Evolutionary conservation across 2,329 filamentous ascomycete genomes (phyloP).

Genomic region (Epichloe scottii): DNA sequence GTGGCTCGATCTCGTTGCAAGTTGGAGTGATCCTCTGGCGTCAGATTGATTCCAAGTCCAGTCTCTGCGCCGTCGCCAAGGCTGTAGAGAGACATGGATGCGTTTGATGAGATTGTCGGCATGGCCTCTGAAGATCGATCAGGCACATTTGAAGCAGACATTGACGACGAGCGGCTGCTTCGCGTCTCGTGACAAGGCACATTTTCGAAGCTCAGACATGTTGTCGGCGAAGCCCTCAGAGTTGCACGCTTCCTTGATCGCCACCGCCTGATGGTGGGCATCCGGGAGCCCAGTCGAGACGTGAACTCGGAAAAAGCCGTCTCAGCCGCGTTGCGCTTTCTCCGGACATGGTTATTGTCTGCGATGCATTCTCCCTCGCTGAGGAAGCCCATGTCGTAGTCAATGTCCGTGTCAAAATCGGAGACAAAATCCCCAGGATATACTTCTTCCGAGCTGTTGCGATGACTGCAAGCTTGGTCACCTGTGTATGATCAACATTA

Average conservation of each 20-base stretch:
- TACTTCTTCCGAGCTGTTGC: slow-evolving; percentile 30
- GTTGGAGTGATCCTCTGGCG: slow-evolving; percentile 29
- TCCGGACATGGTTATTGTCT: slow-evolving; percentile 30
- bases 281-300: slow-evolving; percentile 51
- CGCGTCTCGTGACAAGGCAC: slow-evolving; percentile 58
- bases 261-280: slow-evolving; percentile 40
- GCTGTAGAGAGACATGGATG: slow-evolving; percentile 50
- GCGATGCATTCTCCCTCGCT: slow-evolving; percentile 47
- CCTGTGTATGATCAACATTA: slow-evolving; percentile 28
- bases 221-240: slow-evolving; percentile 48
- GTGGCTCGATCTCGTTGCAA: slow-evolving; percentile 46
- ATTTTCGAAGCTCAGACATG: slow-evolving; percentile 73
- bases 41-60: slow-evolving; percentile 13
- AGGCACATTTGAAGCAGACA: slow-evolving; percentile 44
- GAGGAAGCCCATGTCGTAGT: slow-evolving; percentile 56
- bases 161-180: slow-evolving; percentile 68
- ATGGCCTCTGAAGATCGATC: slow-evolving; percentile 41
- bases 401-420: slow-evolving; percentile 40
- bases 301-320: slow-evolving; percentile 50
- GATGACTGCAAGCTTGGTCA: slow-evolving; percentile 49
- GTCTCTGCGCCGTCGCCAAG: slow-evolving; percentile 35
- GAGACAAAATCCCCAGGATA: slow-evolving; percentile 25
- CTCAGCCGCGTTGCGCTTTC: slow-evolving; percentile 45
- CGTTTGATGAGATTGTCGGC: slow-evolving; percentile 44
- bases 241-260: slow-evolving; percentile 32